phyloP scores from a whole-genome alignment of 208 protist genomes.

The Trypanosoma mega region DNA sequence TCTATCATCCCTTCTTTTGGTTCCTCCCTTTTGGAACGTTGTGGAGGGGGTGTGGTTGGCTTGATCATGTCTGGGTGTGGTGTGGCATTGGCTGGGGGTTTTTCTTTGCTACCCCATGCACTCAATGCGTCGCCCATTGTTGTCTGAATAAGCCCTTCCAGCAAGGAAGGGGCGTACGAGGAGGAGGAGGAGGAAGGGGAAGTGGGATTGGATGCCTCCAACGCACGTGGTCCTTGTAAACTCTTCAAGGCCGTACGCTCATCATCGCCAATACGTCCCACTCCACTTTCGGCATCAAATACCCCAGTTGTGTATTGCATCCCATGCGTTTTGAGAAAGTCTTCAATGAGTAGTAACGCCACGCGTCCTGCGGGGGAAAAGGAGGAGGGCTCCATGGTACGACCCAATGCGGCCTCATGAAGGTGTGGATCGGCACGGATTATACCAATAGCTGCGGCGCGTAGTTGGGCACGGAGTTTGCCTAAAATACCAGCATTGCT shows the following conservation, averaged over 20 bases:
- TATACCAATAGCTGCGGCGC: constrained; percentile 59
- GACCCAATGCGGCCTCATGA: constrained; percentile 37
- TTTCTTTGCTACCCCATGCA: too few relatives aligned
- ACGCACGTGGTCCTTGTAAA: not conserved
- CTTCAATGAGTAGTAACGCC: constrained; percentile 63
- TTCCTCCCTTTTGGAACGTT: constrained; percentile 4
- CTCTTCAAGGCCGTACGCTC: constrained; percentile 4
- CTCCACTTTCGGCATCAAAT: constrained; percentile 54
- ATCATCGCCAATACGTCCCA: constrained; percentile 17
- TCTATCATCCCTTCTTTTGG: constrained; percentile 4
- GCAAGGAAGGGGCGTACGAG: too few relatives aligned
- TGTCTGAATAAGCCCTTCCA: too few relatives aligned
- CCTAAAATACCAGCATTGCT: constrained; percentile 56
- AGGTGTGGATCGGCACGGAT: constrained; percentile 63
- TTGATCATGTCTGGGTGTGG: too few relatives aligned
- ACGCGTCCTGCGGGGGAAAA: constrained; percentile 34
- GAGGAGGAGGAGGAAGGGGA: too few relatives aligned
- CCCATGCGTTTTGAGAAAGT: constrained; percentile 64
- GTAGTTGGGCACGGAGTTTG: constrained; percentile 72
- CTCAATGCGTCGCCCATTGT: too few relatives aligned
- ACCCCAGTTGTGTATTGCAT: constrained; percentile 59
- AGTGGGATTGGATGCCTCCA: not conserved
- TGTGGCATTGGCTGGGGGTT: too few relatives aligned
- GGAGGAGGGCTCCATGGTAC: constrained; percentile 17
- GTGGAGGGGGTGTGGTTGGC: too few relatives aligned